Percentiles rank a stretch among this genome's conserved stretches.
Conservation (phyloP, 768 basidiomycete genomes). For the Hydnomerulius pinastri region DNA sequence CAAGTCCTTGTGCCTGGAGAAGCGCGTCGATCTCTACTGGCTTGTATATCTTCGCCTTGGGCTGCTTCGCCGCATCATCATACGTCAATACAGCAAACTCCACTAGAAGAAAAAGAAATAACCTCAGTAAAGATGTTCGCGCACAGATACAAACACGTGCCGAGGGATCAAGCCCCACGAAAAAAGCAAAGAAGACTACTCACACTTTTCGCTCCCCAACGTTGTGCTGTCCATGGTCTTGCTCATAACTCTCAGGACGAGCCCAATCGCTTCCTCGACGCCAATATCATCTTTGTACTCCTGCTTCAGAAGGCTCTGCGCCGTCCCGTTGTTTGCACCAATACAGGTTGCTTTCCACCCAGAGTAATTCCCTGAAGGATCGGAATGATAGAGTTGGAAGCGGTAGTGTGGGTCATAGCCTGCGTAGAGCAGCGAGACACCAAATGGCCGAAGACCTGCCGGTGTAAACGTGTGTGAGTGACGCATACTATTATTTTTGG, state of each 20-base stretch:
- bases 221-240: slow-evolving; percentile 99
- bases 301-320: slow-evolving; percentile 93
- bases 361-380: slow-evolving; percentile 97
- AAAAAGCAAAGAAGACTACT: slow-evolving; percentile 33
- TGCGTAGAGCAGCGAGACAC: slow-evolving; percentile 94
- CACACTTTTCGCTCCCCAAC: slow-evolving; percentile 93
- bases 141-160: too few species aligned
- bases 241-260: slow-evolving; percentile 94
- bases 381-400: slow-evolving; percentile 98
- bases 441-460: slow-evolving; percentile 92
- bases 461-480: background rate
- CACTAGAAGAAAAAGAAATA: slow-evolving; percentile 49
- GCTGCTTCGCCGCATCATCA: slow-evolving; percentile 72
- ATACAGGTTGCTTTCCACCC: slow-evolving; percentile 99
- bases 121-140: background rate
- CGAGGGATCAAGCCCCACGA: too few species aligned
- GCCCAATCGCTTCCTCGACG: slow-evolving; percentile 88
- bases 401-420: slow-evolving; percentile 95
- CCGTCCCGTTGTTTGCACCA: slow-evolving; percentile 97
- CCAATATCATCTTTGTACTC: slow-evolving; percentile 96
- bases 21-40: slow-evolving; percentile 88
- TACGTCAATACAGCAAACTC: slow-evolving; percentile 95
- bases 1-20: slow-evolving; percentile 75
- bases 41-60: slow-evolving; percentile 89
- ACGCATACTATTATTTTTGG: background rate